Conservation (phyloP, 202 grass and related monocot genomes). For the Dendrocalamus latiflorus region DNA sequence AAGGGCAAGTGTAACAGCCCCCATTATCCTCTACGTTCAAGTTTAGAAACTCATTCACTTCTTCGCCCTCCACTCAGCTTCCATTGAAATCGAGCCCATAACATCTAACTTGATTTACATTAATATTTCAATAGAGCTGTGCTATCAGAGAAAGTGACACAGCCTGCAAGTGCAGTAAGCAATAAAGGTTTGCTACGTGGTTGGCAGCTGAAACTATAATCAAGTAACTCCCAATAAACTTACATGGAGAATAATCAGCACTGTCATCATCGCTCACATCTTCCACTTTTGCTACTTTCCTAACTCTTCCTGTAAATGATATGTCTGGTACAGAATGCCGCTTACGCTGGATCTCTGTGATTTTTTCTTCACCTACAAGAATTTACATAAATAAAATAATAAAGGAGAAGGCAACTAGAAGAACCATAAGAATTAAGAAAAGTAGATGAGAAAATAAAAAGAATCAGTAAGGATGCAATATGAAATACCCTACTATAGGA, state of each 20-base stretch:
- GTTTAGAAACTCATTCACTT: too few species aligned
- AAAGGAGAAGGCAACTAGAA: conserved; percentile 13
- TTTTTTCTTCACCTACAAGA: conserved; percentile 64
- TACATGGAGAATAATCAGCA: conserved; percentile 86
- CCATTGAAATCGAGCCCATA: not conserved
- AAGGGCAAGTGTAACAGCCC: not conserved
- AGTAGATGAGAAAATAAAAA: too few species aligned
- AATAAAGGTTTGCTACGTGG: conserved; percentile 4
- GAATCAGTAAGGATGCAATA: too few species aligned
- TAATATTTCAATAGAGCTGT: conserved; percentile 7
- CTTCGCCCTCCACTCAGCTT: not conserved
- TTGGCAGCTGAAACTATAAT: conserved; percentile 14
- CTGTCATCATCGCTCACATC: conserved; percentile 74
- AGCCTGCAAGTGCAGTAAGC: conserved; percentile 2
- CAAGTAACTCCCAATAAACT: conserved; percentile 32
- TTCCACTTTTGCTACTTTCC: conserved; percentile 83
- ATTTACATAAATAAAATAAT: conserved; percentile 20
- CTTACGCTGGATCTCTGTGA: conserved; percentile 75
- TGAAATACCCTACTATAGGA: too few species aligned
- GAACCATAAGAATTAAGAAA: too few species aligned
- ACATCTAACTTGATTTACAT: conserved; percentile 6
- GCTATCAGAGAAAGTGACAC: not conserved
- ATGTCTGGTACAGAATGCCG: conserved; percentile 69
- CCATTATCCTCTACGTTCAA: not conserved
- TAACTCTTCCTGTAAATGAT: conserved; percentile 82